Base-by-base conservation (phyloP, 139 green algal species). In the Edaphochlamys debaryana region DNA sequence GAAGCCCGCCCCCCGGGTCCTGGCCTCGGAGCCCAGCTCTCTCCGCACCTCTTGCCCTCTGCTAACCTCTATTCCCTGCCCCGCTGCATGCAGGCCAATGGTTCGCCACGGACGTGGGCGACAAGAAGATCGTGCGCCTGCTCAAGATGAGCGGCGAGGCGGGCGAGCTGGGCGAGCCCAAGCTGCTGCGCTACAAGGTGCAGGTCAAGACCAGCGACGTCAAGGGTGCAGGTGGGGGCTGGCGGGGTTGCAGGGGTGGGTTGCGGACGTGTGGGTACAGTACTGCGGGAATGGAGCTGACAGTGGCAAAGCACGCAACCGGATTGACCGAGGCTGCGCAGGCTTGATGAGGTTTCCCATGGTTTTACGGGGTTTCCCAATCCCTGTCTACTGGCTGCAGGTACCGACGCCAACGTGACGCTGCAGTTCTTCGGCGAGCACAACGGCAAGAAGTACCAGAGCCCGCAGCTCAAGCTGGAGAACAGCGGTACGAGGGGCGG, bases 371-470 rank as follows among this genome's bases (percentile, higher is more conserved):
- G n/a, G n/a, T n/a, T n/a, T n/a, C n/a, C n/a, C n/a, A n/a, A n/a
- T n/a, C n/a, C n/a, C n/a, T n/a, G n/a, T n/a, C n/a, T n/a, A n/a
- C n/a, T n/a, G n/a, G n/a, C n/a, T n/a, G 70, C 81, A 75, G 87
- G 87, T 30, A 91, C 87, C 7, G 87, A 91, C 54, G 87, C 87
- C 45, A 91, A 88, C 67, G 87, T 91, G 38, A 76, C 67, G 45
- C 36, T 91, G 37, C 79, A 85, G 30, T 32, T 91, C 60, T 86
- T 88, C 50, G 87, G 87, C 13, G 82, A 87, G 70, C 45, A 77
- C 66, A 58, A 69, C 66, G 52, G 25, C 36, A 84, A 84, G 38
- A 84, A 84, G 70, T 73, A 82, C 37, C 81, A 80, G 63, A 69
- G 64, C 60, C 41, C 74, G 23, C 36, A 58, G 40, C 48, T 82